Conservation (phyloP, 1,139 yeast species). For the Magnusiomyces suaveolens region DNA sequence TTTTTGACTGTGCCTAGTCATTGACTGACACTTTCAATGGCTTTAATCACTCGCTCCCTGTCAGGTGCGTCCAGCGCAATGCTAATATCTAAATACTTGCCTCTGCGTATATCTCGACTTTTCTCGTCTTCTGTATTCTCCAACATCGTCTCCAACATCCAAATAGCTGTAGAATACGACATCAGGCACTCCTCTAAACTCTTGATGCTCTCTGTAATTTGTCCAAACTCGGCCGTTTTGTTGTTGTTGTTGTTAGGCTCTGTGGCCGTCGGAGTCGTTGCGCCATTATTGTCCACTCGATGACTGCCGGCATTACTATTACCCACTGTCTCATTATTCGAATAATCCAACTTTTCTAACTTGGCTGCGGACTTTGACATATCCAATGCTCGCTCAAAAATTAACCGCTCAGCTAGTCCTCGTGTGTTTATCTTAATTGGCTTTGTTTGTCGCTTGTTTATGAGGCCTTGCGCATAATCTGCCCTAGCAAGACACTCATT, state of each 20-base stretch:
- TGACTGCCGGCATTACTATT: too few species aligned
- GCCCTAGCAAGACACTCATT: conserved; percentile 86
- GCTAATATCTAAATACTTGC: conserved; percentile 23
- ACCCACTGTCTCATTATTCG: too few species aligned
- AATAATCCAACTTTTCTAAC: conserved; percentile 56
- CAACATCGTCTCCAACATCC: conserved; percentile 87
- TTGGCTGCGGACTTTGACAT: conserved; percentile 87
- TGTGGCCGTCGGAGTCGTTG: neutral
- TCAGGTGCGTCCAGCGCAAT: conserved; percentile 55
- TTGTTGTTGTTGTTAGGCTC: neutral
- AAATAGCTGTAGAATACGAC: conserved; percentile 81
- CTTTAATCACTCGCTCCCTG: conserved; percentile 62
- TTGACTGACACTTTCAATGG: conserved; percentile 28
- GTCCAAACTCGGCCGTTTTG: conserved; percentile 41
- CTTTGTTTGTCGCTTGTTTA: conserved; percentile 15
- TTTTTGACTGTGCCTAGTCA: conserved; percentile 25
- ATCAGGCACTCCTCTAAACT: conserved; percentile 71
- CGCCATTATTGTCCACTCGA: neutral
- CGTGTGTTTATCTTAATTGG: conserved; percentile 16
- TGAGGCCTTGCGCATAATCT: conserved; percentile 51
- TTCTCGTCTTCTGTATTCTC: conserved; percentile 28
- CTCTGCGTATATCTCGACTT: too few species aligned
- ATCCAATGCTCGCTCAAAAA: conserved; percentile 88
- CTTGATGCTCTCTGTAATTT: too few species aligned
- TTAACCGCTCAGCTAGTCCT: conserved; percentile 61